Conservation (phyloP, 2,329 filamentous ascomycete genomes). For the Sordariomycetes sp. region DNA sequence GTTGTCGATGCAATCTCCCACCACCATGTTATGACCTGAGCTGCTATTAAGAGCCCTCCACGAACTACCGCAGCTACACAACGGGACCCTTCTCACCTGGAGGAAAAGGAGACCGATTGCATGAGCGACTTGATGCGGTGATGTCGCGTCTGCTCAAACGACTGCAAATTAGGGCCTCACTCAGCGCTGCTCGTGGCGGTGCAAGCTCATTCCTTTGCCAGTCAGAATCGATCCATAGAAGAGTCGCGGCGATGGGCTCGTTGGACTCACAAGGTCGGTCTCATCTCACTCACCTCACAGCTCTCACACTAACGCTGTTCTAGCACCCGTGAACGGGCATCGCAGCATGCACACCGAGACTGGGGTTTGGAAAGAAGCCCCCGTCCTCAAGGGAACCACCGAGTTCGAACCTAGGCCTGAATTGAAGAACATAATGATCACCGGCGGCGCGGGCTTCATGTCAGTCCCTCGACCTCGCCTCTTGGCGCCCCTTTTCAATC, state of each 20-base stretch:
- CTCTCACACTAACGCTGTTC: no score
- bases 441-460: slow-evolving; percentile 81
- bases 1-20: no score
- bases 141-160: slow-evolving; percentile 3
- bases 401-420: slow-evolving; percentile 59
- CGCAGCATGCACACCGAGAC: no score
- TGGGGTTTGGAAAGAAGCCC: slow-evolving; percentile 63
- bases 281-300: no score
- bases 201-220: neutral
- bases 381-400: slow-evolving; percentile 59
- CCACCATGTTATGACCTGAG: no score
- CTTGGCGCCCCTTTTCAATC: neutral
- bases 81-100: neutral
- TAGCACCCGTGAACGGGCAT: no score
- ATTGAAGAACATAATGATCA: slow-evolving; percentile 75
- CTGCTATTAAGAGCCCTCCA: no score
- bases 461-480: slow-evolving; percentile 37
- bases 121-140: no score
- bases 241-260: neutral
- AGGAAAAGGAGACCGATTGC: no score
- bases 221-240: neutral
- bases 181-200: neutral
- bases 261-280: neutral
- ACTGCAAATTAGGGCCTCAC: neutral
- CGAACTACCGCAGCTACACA: no score